A percentile compares a stretch with the other conserved stretches of the same genome.
Evolutionary conservation across 148 eudicot species (phyloP).

Genomic region (Drosera capensis): DNA sequence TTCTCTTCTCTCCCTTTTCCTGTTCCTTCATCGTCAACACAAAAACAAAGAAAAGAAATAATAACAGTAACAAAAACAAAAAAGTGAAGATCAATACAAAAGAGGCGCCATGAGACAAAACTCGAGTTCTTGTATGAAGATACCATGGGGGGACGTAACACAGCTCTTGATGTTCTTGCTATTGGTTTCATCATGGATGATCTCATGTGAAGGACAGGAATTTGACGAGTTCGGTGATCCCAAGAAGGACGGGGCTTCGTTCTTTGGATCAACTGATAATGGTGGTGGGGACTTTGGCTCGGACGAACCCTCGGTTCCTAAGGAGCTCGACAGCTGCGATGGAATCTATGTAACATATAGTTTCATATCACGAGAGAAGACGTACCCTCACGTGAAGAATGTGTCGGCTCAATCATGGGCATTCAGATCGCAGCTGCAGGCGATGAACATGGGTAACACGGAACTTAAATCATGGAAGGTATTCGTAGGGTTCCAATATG

Average conservation of each 20-base stretch:
- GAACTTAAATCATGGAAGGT: slow-evolving; percentile 47
- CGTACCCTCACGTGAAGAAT: slow-evolving; percentile 29
- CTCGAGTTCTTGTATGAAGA: slow-evolving; percentile 10
- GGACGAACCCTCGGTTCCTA: slow-evolving; percentile 10
- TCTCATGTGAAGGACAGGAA: slow-evolving; percentile 8
- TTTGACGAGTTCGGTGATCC: slow-evolving; percentile 30
- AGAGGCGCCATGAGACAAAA: slow-evolving; percentile 7
- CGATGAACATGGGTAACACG: slow-evolving; percentile 25
- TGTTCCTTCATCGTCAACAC: background rate
- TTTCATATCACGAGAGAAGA: slow-evolving; percentile 28
- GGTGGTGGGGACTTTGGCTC: slow-evolving; percentile 3
- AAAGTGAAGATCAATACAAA: background rate
- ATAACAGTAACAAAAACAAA: background rate
- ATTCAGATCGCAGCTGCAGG: slow-evolving; percentile 17
- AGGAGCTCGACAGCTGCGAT: slow-evolving; percentile 14
- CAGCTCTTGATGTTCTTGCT: slow-evolving; percentile 5
- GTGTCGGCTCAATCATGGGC: slow-evolving; percentile 44
- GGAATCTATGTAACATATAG: slow-evolving; percentile 31
- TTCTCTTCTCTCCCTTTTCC: background rate
- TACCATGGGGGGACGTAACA: slow-evolving; percentile 11
- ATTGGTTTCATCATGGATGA: background rate
- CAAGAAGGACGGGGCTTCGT: slow-evolving; percentile 2
- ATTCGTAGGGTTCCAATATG: slow-evolving; percentile 28
- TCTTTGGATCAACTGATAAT: background rate
- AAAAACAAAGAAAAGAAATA: background rate